phyloP scores from a whole-genome alignment of 495 filamentous ascomycete genomes.

The Jackrogersella multiformis region DNA sequence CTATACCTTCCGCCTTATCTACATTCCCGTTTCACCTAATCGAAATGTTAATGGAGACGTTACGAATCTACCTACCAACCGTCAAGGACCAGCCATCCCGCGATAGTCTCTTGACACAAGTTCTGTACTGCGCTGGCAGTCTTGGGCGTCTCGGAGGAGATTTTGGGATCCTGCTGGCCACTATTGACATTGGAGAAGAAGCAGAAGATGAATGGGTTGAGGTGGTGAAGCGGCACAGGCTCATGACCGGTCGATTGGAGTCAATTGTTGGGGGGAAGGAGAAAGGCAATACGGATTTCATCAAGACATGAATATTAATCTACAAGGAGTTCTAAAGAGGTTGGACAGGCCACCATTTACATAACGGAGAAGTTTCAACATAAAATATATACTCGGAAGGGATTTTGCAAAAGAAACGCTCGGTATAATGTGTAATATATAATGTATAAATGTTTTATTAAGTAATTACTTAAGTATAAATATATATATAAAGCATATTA shows the following conservation, averaged over 20 bases:
- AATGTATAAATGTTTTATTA: no score
- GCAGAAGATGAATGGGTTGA: constrained; percentile 85
- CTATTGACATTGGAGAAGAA: constrained; percentile 66
- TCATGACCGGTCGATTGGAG: constrained; percentile 86
- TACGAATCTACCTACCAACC: constrained; percentile 82
- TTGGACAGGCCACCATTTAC: background rate
- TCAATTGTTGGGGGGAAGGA: constrained; percentile 71
- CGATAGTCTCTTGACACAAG: constrained; percentile 92
- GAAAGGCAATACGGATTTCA: constrained; percentile 7
- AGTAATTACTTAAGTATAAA: no score
- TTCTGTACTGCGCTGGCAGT: constrained; percentile 94
- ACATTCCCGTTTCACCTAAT: constrained; percentile 91
- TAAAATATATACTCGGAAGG: background rate
- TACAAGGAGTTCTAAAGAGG: background rate
- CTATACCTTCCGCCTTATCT: constrained; percentile 77
- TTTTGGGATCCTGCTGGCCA: constrained; percentile 86
- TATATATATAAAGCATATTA: no score
- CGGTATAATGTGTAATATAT: no score
- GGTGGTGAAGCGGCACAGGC: constrained; percentile 87
- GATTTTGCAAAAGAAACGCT: no score
- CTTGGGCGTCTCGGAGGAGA: constrained; percentile 91
- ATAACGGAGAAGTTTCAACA: no score
- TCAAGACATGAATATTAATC: constrained; percentile 5
- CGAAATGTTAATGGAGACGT: constrained; percentile 78
- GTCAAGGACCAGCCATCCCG: constrained; percentile 79